Conservation (phyloP, 495 filamentous ascomycete genomes). For the Penicillium nucicola region DNA sequence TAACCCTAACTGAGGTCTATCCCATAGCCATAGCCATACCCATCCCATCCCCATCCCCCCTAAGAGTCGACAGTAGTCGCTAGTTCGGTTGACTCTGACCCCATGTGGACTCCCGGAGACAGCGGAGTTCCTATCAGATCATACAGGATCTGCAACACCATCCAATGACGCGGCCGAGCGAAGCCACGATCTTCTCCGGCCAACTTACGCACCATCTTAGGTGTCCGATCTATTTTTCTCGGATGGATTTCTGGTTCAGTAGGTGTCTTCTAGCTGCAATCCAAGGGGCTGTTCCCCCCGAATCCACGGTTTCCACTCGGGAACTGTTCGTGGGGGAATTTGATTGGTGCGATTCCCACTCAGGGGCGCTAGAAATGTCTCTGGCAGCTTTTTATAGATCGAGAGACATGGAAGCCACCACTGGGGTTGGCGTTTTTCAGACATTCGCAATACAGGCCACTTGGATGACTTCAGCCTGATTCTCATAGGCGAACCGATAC, state of each 20-base stretch:
- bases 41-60: too few species aligned
- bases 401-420: too few species aligned
- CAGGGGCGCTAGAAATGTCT: conserved; percentile 11
- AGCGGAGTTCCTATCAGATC: conserved; percentile 1
- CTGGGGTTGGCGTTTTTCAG: too few species aligned
- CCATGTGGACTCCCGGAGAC: too few species aligned
- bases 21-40: too few species aligned
- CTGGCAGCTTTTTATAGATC: neutral
- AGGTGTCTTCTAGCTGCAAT: neutral
- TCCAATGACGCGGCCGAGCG: conserved; percentile 5
- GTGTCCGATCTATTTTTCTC: too few species aligned
- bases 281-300: conserved; percentile 2
- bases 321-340: conserved; percentile 7
- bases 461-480: too few species aligned
- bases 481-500: too few species aligned
- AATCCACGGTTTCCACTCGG: conserved; percentile 12
- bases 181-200: conserved; percentile 1
- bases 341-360: conserved; percentile 18
- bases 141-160: conserved; percentile 1
- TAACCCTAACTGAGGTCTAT: too few species aligned
- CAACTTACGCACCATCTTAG: neutral
- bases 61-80: too few species aligned
- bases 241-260: too few species aligned
- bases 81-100: too few species aligned
- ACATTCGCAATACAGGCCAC: neutral